These are phyloP conservation scores for thale cress (Arabidopsis thaliana) DNA, from an alignment of 345 rosid genomes.

Conservation along the genomic window DNA sequence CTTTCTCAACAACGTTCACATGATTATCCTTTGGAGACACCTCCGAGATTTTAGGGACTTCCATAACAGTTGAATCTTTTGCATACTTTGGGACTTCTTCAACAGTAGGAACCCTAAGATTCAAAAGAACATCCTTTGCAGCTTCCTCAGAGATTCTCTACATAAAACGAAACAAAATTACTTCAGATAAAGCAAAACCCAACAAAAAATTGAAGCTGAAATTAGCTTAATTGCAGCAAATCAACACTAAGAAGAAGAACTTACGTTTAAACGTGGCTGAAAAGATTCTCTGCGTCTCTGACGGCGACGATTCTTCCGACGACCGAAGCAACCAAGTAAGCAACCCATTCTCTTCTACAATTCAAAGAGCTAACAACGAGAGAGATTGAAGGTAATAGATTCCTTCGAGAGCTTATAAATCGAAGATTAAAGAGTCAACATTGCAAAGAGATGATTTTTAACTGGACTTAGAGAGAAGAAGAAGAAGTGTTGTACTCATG, in stretches of 20 bases:
- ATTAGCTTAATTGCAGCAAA: neutral
- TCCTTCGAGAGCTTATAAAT: neutral
- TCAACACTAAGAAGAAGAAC: neutral
- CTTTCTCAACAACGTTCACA: conserved; percentile 39
- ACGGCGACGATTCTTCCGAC: conserved; percentile 65
- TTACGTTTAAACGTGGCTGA: conserved; percentile 62
- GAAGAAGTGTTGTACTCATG: conserved; percentile 47
- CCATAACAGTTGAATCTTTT: neutral
- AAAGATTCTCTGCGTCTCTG: conserved; percentile 58
- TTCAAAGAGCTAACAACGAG: conserved; percentile 13
- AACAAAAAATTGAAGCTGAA: neutral
- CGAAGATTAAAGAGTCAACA: conserved; percentile 40
- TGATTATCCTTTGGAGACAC: neutral
- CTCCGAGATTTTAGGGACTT: conserved; percentile 7
- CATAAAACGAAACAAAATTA: neutral
- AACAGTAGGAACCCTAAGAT: conserved; percentile 11
- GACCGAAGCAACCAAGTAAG: conserved; percentile 84
- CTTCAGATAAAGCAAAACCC: conserved; percentile 5
- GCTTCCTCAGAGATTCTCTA: conserved; percentile 38
- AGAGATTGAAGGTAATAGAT: conserved; percentile 18
- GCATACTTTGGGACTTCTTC: conserved; percentile 18
- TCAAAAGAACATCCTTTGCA: conserved; percentile 13
- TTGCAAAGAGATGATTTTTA: conserved; percentile 11
- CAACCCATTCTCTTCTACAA: conserved; percentile 67
- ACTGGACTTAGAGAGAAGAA: neutral